phyloP scores from a whole-genome alignment of 2,329 filamentous ascomycete species.

The Neopestalotiopsis sp. region DNA sequence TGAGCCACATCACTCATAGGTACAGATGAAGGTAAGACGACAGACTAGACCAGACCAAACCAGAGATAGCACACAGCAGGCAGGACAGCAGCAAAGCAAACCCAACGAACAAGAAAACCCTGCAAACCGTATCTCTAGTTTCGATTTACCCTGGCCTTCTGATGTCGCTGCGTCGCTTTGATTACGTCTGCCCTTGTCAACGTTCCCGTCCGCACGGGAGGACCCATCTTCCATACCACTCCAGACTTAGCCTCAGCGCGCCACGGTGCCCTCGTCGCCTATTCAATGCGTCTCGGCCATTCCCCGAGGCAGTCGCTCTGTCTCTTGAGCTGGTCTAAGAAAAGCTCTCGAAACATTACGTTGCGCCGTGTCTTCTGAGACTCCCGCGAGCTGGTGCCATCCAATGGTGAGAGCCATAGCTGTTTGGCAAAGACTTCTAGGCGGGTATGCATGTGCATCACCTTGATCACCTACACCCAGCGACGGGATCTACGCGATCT shows the following conservation, averaged over 20 bases:
- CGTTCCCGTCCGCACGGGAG: neutral
- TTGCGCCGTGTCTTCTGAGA: neutral
- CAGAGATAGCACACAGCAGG: neutral
- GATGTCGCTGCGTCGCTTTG: conserved; percentile 3
- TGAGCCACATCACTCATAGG: no score
- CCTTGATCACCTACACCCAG: conserved; percentile 4
- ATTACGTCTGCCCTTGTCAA: neutral
- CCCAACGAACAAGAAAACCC: neutral
- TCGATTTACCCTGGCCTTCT: neutral
- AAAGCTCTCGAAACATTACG: conserved; percentile 4
- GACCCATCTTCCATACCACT: neutral
- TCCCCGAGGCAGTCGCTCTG: conserved; percentile 6
- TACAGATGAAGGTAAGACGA: no score
- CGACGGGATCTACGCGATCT: conserved; percentile 15
- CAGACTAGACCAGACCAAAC: no score
- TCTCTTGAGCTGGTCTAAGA: conserved; percentile 7
- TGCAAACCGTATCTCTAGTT: conserved; percentile 6
- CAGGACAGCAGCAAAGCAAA: neutral
- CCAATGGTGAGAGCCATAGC: neutral
- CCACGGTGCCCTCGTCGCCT: neutral
- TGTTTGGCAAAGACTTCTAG: neutral
- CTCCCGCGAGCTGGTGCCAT: neutral
- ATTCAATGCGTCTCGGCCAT: conserved; percentile 7
- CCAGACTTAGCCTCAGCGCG: neutral
- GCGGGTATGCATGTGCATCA: conserved; percentile 10